Evolutionary conservation across 169 alveolate genomes (phyloP), one percentile per base, ranked within the genome.

Genomic region (Theileria annulata): DNA sequence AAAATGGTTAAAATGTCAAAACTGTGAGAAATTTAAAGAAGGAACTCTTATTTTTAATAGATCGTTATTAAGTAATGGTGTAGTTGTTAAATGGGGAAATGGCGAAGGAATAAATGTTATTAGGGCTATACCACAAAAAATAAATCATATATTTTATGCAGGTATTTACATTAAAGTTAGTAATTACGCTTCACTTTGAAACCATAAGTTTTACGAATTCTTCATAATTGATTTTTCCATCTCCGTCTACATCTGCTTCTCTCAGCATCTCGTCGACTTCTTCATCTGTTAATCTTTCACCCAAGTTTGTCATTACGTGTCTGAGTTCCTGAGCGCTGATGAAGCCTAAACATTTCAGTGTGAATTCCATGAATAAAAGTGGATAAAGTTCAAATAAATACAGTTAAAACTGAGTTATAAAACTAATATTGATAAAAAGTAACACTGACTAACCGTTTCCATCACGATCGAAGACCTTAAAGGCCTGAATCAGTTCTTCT

Each of bases 201-300:
- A 96, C 94, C 99, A 96, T 96, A 98, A 98, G 97, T 89, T 96
- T 96, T 47, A 96, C 99, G 89, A 97, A 97, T 88, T 97, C 99
- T 77, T 96, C 99, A 86, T 96, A 98, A 94, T 97, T 96, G 91
- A 98, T 98, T 62, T 96, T 98, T 30, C 99, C 99, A 91, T 98
- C 99, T 17, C 99, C 99, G 83, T 98, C 99, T 31, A 96, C 96
- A 82, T 97, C 99, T 67, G 99, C 99, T 88, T 97, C 99, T 78
- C 99, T 92, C 74, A 98, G 96, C 99, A 98, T 98, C 93, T 98
- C 99, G 81, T 98, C 99, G 64, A 98, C 99, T 78, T 97, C 99
- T 87, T 98, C 99, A 87, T 97, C 99, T 33, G 99, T 97, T 62
- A 98, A 90, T 85, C 97, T 97, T 85, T 97, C 99, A 23, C 99